Percentiles rank a stretch among this genome's conserved stretches.
phyloP scores from a whole-genome alignment of 805 yeast species.

The Saturnispora kantuleensis region DNA sequence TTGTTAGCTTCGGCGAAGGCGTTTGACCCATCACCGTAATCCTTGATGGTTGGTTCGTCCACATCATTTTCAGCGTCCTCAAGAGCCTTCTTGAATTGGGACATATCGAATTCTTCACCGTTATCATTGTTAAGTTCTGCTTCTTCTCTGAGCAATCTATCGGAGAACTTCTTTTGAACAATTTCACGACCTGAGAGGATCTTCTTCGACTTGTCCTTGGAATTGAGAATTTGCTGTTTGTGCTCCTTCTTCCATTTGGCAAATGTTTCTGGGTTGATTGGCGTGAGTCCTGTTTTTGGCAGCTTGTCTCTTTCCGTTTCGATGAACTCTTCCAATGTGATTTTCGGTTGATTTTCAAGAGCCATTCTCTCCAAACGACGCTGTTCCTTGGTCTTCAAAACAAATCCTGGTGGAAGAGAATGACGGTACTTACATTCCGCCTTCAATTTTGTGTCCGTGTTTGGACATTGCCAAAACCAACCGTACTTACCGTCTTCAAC shows the following conservation, averaged over 20 bases:
- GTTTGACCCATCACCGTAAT: conserved; percentile 59
- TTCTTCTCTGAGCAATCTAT: conserved; percentile 45
- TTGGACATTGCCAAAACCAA: conserved; percentile 98
- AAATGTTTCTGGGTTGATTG: conserved; percentile 76
- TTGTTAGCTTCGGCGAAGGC: conserved; percentile 28
- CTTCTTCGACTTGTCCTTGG: conserved; percentile 19
- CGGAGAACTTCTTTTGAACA: conserved; percentile 48
- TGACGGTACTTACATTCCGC: conserved; percentile 84
- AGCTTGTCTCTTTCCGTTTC: conserved; percentile 86
- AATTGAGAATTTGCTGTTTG: conserved; percentile 41
- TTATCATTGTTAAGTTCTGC: conserved; percentile 33
- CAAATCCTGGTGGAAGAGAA: conserved; percentile 94
- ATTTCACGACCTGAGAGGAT: conserved; percentile 58
- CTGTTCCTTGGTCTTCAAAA: conserved; percentile 93
- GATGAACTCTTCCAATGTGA: conserved; percentile 90
- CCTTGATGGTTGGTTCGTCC: conserved; percentile 43
- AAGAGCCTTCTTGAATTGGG: conserved; percentile 44
- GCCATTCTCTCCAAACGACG: conserved; percentile 82
- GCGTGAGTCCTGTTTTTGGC: conserved; percentile 68
- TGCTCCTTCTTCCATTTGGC: conserved; percentile 75
- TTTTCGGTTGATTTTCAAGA: conserved; percentile 73
- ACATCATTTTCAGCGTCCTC: conserved; percentile 41
- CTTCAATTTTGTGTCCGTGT: conserved; percentile 55
- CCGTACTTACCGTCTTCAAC: conserved; percentile 97
- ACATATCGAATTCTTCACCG: conserved; percentile 47